Evolutionary conservation across 1,284 basidiomycete genomes (phyloP).

Genomic region (Sporisorium exsertum): DNA sequence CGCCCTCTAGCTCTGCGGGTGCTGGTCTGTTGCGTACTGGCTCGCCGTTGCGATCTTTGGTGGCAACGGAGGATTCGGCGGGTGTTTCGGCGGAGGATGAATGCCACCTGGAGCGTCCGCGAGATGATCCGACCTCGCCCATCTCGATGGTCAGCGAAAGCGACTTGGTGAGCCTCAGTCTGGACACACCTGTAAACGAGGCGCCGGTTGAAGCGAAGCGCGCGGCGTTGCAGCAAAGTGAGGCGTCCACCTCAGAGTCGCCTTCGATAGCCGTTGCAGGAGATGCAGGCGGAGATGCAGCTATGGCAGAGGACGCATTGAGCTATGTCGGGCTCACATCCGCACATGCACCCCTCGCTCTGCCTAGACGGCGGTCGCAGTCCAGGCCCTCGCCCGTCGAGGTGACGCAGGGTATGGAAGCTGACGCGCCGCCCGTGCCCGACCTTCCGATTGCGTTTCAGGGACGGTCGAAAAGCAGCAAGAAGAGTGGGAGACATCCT

Average conservation of each 20-base stretch:
- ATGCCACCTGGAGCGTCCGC: neutral
- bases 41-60: conserved; percentile 12
- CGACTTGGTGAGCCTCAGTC: conserved; percentile 21
- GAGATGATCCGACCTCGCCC: conserved; percentile 3
- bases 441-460: neutral
- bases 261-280: neutral
- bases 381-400: conserved; percentile 12
- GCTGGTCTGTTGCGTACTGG: conserved; percentile 6
- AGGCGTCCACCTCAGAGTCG: neutral
- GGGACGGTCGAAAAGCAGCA: too few species aligned
- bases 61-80: neutral
- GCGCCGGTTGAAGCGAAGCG: neutral
- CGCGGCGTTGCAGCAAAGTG: neutral
- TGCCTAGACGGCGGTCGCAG: conserved; percentile 25
- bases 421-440: conserved; percentile 5
- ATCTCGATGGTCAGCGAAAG: conserved; percentile 11
- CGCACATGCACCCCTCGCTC: conserved; percentile 14
- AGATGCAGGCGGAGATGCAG: neutral
- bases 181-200: conserved; percentile 19
- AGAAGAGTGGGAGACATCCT: neutral
- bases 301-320: neutral
- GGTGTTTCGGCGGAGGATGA: neutral
- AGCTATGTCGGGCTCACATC: conserved; percentile 21
- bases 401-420: too few species aligned
- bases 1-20: conserved; percentile 17